Evolutionary conservation across 2,329 filamentous ascomycete species (phyloP).

Genomic region (Xylariaceae sp.): DNA sequence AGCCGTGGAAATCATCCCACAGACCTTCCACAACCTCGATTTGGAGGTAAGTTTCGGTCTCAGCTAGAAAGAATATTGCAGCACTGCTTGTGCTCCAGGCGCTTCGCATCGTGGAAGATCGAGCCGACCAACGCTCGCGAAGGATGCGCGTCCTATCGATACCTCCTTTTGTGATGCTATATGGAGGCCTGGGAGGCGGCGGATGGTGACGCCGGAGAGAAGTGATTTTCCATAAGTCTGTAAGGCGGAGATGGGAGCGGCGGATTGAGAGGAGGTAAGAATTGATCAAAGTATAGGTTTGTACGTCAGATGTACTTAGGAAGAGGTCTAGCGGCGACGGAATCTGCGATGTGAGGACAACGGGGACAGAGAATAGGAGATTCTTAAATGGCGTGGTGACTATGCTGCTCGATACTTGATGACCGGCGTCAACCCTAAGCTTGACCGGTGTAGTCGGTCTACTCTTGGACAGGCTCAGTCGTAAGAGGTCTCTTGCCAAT

Average conservation of each 20-base stretch:
- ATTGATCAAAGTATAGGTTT: constrained; percentile 82
- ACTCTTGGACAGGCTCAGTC: constrained; percentile 63
- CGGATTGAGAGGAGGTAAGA: constrained; percentile 85
- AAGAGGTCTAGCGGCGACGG: constrained; percentile 85
- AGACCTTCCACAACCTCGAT: constrained; percentile 82
- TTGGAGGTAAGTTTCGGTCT: constrained; percentile 86
- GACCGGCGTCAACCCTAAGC: constrained; percentile 38
- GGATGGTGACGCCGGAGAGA: constrained; percentile 77
- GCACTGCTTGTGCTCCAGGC: constrained; percentile 91
- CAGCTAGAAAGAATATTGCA: constrained; percentile 84
- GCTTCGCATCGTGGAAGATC: constrained; percentile 71
- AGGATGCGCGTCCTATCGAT: constrained; percentile 62
- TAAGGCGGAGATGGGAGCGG: constrained; percentile 81
- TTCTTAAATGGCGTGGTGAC: constrained; percentile 70
- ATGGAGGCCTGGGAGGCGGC: constrained; percentile 66
- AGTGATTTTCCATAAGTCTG: constrained; percentile 84
- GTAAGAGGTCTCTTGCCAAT: constrained; percentile 75
- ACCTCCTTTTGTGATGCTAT: constrained; percentile 63
- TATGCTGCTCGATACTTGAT: constrained; percentile 39
- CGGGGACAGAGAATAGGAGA: constrained; percentile 78
- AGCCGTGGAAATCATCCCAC: constrained; percentile 77
- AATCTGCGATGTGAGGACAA: constrained; percentile 70
- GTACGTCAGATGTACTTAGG: constrained; percentile 73
- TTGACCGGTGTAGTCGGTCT: constrained; percentile 44
- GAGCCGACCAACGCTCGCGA: constrained; percentile 63